phyloP scores from a whole-genome alignment of 1,284 basidiomycete species.

The Heterobasidion occidentale region DNA sequence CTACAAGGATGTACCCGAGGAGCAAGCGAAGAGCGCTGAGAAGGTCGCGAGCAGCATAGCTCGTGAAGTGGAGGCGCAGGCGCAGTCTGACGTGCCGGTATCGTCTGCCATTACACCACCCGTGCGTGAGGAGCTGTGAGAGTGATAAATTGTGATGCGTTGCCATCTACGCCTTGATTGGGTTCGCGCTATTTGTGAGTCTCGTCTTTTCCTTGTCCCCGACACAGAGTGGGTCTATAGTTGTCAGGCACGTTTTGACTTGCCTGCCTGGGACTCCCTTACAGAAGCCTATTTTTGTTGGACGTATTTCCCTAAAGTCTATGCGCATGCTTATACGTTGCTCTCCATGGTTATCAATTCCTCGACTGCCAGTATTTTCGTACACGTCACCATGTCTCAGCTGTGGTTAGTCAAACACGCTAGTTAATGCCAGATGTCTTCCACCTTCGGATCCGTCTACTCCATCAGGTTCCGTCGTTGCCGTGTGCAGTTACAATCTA shows the following conservation, averaged over 20 bases:
- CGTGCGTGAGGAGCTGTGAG: slow-evolving; percentile 24
- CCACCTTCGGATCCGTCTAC: background rate
- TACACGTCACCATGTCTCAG: too few species aligned
- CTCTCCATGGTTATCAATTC: background rate
- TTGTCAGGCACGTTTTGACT: background rate
- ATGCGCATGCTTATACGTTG: background rate
- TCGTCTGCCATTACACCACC: slow-evolving; percentile 3
- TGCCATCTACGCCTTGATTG: background rate
- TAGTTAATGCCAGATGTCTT: background rate
- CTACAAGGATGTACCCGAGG: slow-evolving; percentile 7
- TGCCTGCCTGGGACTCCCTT: background rate
- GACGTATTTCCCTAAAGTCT: background rate
- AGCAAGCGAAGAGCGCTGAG: slow-evolving; percentile 17
- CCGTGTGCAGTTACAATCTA: background rate
- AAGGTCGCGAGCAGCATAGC: slow-evolving; percentile 16
- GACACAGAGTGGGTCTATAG: background rate
- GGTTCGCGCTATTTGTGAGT: slow-evolving; percentile 1
- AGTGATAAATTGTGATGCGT: slow-evolving; percentile 2
- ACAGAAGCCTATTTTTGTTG: background rate
- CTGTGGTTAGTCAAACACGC: too few species aligned
- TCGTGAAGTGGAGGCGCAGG: slow-evolving; percentile 17
- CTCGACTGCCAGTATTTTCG: too few species aligned
- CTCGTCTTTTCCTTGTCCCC: background rate
- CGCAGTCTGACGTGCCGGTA: slow-evolving; percentile 5
- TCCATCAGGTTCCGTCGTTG: background rate